Evolutionary conservation across 2,329 filamentous ascomycete genomes (phyloP).

Genomic region (Simplicillium sp.): DNA sequence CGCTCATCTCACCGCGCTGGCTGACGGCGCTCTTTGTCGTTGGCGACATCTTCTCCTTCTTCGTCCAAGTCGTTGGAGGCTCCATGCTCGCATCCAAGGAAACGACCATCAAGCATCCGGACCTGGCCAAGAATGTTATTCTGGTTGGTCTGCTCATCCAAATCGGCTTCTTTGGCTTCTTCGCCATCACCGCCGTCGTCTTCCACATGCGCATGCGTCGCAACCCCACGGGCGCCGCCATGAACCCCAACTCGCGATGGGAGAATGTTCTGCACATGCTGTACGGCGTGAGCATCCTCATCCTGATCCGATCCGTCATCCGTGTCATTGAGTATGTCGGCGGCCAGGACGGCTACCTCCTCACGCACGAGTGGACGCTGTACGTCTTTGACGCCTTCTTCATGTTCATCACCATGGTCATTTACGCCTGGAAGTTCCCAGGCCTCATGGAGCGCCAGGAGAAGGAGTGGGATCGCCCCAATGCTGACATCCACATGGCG

Average conservation of each 20-base stretch:
- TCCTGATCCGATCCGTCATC: slow-evolving; percentile 33
- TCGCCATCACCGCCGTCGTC: slow-evolving; percentile 34
- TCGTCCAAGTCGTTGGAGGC: slow-evolving; percentile 36
- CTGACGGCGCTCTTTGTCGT: slow-evolving; percentile 45
- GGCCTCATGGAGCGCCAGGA: slow-evolving; percentile 6
- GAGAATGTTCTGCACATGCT: slow-evolving; percentile 22
- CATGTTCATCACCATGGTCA: slow-evolving; percentile 13
- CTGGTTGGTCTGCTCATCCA: slow-evolving; percentile 47
- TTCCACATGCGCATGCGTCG: slow-evolving; percentile 33
- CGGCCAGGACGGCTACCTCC: slow-evolving; percentile 28
- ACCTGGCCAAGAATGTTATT: slow-evolving; percentile 41
- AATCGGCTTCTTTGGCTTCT: slow-evolving; percentile 46
- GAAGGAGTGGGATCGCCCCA: slow-evolving; percentile 3
- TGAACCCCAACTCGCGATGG: slow-evolving; percentile 18
- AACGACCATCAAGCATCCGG: slow-evolving; percentile 7
- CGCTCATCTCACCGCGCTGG: slow-evolving; percentile 24
- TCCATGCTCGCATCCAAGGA: slow-evolving; percentile 19
- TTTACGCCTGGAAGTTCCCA: slow-evolving; percentile 13
- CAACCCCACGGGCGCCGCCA: slow-evolving; percentile 9
- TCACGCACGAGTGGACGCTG: slow-evolving; percentile 29
- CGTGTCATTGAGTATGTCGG: slow-evolving; percentile 37
- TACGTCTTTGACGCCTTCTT: slow-evolving; percentile 30
- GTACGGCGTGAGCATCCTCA: slow-evolving; percentile 26
- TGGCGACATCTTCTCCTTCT: slow-evolving; percentile 43
- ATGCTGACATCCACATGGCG: neutral